A percentile compares a stretch with the other conserved stretches of the same genome.
These are phyloP conservation scores for Kwoniella sp. DNA, from an alignment of 768 basidiomycete species.

Conservation along the genomic window DNA sequence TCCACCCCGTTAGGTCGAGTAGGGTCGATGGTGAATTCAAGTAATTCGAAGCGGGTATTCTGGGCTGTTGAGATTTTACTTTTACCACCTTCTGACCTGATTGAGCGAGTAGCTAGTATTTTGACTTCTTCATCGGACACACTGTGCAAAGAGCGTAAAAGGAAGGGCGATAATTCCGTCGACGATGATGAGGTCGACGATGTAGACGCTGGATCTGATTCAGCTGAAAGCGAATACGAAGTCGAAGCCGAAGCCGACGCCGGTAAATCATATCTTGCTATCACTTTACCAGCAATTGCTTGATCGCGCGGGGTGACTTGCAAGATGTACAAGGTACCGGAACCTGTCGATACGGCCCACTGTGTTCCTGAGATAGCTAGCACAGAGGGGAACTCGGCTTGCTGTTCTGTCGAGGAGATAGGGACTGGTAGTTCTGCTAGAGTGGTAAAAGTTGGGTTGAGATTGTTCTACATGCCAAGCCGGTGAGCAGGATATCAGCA, in stretches of 20 bases:
- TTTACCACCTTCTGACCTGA: constrained; percentile 7
- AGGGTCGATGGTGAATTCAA: constrained; percentile 35
- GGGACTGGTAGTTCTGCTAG: constrained; percentile 39
- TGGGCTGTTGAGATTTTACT: constrained; percentile 4
- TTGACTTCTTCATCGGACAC: constrained; percentile 11
- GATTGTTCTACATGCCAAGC: constrained; percentile 24
- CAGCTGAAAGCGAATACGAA: background rate
- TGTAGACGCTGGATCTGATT: background rate
- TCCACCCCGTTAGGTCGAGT: constrained; percentile 17
- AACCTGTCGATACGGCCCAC: constrained; percentile 42
- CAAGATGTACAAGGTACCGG: constrained; percentile 40
- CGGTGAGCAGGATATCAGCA: background rate
- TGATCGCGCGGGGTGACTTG: constrained; percentile 17
- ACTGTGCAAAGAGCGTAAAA: constrained; percentile 28
- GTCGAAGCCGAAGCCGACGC: background rate
- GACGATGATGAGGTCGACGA: no score
- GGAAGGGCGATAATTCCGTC: constrained; percentile 29
- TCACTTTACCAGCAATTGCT: constrained; percentile 24
- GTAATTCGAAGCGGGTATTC: constrained; percentile 35
- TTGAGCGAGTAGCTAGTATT: constrained; percentile 32
- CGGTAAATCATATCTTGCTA: constrained; percentile 33
- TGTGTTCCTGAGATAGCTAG: constrained; percentile 13
- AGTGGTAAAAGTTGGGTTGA: constrained; percentile 27
- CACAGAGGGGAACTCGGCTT: constrained; percentile 43
- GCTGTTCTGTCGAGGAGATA: constrained; percentile 28